Evolutionary conservation across 1,284 basidiomycete species (phyloP).

Genomic region (Athelia psychrophila): DNA sequence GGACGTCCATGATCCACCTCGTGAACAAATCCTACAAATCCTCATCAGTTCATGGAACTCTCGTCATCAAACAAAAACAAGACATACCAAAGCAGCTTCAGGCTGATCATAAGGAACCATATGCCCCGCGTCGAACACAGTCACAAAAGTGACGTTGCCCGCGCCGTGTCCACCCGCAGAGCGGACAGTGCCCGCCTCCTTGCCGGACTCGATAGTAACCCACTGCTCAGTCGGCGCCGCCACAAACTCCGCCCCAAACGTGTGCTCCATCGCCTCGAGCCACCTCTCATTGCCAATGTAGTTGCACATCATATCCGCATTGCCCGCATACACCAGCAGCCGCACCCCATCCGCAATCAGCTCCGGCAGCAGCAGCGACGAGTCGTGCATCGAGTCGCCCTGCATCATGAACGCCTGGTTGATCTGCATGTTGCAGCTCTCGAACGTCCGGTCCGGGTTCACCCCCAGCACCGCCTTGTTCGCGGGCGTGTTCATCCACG

Average conservation of each 20-base stretch:
- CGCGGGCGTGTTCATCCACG: conserved; percentile 70
- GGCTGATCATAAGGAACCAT: conserved; percentile 88
- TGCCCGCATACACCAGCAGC: conserved; percentile 74
- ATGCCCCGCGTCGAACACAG: conserved; percentile 73
- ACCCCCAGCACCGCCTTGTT: conserved; percentile 80
- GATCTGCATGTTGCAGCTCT: conserved; percentile 56
- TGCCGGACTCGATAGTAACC: conserved; percentile 45
- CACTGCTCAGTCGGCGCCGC: conserved; percentile 52
- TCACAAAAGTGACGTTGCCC: conserved; percentile 77
- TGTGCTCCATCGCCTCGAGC: conserved; percentile 59
- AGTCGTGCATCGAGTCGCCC: conserved; percentile 80
- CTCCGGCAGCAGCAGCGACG: conserved; percentile 68
- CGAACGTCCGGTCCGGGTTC: conserved; percentile 53
- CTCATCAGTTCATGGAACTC: background rate
- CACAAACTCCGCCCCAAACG: conserved; percentile 62
- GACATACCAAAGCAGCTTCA: conserved; percentile 65
- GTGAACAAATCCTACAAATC: background rate
- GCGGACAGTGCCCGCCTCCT: conserved; percentile 53
- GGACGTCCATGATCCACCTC: background rate
- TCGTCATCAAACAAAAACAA: background rate
- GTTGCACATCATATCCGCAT: conserved; percentile 81
- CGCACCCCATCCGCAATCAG: conserved; percentile 76
- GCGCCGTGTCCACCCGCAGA: conserved; percentile 63
- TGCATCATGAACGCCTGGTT: conserved; percentile 70
- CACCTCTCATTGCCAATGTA: conserved; percentile 74